Evolutionary conservation across 2,329 filamentous ascomycete species (phyloP).

Genomic region (Pseudocercospora pini-densiflorae): DNA sequence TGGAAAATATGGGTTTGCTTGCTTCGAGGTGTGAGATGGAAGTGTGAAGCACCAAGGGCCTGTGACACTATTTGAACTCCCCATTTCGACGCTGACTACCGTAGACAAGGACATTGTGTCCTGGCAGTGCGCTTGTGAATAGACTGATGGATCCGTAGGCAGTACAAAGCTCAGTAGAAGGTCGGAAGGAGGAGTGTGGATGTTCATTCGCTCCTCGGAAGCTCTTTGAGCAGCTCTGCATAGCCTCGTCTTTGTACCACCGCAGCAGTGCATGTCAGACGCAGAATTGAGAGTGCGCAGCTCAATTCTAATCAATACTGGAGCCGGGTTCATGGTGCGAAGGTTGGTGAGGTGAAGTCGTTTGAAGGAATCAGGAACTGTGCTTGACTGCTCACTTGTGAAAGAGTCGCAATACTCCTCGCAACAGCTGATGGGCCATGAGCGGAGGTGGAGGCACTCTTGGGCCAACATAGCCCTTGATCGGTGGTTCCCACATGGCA

Average conservation of each 20-base stretch:
- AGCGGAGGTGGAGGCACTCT: conserved; percentile 28
- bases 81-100: background rate
- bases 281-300: background rate
- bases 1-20: background rate
- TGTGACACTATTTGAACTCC: background rate
- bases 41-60: background rate
- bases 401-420: conserved; percentile 29
- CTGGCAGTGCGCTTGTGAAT: background rate
- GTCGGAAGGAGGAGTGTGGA: background rate
- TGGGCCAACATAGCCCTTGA: conserved; percentile 28
- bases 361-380: background rate
- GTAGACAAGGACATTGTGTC: background rate
- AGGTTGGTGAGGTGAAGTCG: background rate
- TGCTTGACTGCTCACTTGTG: conserved; percentile 16
- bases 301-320: background rate
- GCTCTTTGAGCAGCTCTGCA: background rate
- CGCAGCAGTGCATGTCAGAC: background rate
- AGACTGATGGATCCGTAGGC: background rate
- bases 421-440: conserved; percentile 31
- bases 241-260: no score
- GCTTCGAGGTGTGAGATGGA: background rate
- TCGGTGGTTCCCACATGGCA: conserved; percentile 33
- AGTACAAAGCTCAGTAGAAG: background rate
- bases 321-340: background rate
- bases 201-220: background rate